Base-by-base conservation (phyloP, 306 rosid genomes). In the Citrullus mucosospermus region DNA sequence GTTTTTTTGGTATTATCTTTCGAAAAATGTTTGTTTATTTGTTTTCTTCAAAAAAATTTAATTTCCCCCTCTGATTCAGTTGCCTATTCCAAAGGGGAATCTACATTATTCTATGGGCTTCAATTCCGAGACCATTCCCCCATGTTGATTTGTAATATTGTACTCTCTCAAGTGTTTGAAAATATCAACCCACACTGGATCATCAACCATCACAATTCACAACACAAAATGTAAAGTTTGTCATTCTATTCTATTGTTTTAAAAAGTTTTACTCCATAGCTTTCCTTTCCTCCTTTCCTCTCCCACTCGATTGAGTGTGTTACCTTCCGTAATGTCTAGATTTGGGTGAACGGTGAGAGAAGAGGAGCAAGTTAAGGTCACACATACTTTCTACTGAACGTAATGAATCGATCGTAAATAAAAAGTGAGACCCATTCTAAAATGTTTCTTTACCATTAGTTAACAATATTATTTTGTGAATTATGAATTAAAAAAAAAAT, bases 71-170 rank as follows among this genome's bases (percentile, higher is more conserved):
- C 39, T 55, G 4, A 14, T 55, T 74, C 62, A 74, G 57, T 25
- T 70, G 76, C 57, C 39, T 46, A 46, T 44, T 48, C 72, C 38
- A 74, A 74, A 74, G 54, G 17, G 78, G 78, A 34, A 74, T 74
- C 78, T 34, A 34, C 46, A 55, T 76, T 76, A 58, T 76, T 76
- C 69, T 14, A 22, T 56, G 32, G 63, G 63, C 58, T 74, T 54
- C 78, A 54, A 10, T 74, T 74, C 78, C 78, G 50, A 74, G 17
- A 51, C 78, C 63, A 54, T 74, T 41, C 69, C 18, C 36, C 80
- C 43, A 43, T 22, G 41, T 39, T 25, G 41, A 76, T 38, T 57
- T 76, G 20, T 57, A 11, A 20, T 39, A 38, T 76, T 20, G 13
- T 13, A 76, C 56, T 56, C 38, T n/a, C 16, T 44, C 46, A 43